Percentiles rank a stretch among this genome's conserved stretches.
Evolutionary conservation across 768 basidiomycete genomes (phyloP).

Genomic region (Amanita phalloides): DNA sequence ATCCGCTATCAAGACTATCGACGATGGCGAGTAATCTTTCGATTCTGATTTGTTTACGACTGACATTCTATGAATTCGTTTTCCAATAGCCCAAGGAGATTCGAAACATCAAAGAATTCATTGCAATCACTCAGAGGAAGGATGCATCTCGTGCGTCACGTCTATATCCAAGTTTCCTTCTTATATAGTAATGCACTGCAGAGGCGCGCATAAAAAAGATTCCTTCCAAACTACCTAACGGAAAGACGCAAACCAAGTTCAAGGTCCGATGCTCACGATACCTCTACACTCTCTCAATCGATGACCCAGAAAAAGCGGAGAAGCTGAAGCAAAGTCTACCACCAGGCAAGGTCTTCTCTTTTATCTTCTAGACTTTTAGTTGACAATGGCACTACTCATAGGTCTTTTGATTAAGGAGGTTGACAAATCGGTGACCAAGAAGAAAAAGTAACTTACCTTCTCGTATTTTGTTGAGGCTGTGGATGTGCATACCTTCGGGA

Average conservation of each 20-base stretch:
- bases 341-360: slow-evolving; percentile 54
- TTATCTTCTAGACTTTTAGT: background rate
- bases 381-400: slow-evolving; percentile 14
- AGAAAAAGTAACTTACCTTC: slow-evolving; percentile 39
- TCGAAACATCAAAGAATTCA: slow-evolving; percentile 97
- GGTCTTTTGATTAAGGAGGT: slow-evolving; percentile 68
- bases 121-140: slow-evolving; percentile 94
- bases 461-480: slow-evolving; percentile 11
- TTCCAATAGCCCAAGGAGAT: slow-evolving; percentile 84
- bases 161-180: background rate
- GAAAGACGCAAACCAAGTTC: slow-evolving; percentile 89
- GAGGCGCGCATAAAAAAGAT: slow-evolving; percentile 99
- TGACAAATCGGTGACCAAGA: slow-evolving; percentile 49
- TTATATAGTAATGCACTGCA: slow-evolving; percentile 19
- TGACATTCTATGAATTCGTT: background rate
- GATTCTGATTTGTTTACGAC: background rate
- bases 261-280: slow-evolving; percentile 96
- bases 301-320: slow-evolving; percentile 97
- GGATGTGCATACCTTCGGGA: slow-evolving; percentile 13
- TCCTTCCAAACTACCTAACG: slow-evolving; percentile 50
- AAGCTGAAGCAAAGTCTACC: slow-evolving; percentile 94
- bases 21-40: slow-evolving; percentile 3
- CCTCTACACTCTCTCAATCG: slow-evolving; percentile 93
- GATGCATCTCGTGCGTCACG: slow-evolving; percentile 85
- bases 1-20: background rate